These are phyloP conservation scores for Xylaria sp. DNA, from an alignment of 2,329 filamentous ascomycete species.

Conservation along the genomic window DNA sequence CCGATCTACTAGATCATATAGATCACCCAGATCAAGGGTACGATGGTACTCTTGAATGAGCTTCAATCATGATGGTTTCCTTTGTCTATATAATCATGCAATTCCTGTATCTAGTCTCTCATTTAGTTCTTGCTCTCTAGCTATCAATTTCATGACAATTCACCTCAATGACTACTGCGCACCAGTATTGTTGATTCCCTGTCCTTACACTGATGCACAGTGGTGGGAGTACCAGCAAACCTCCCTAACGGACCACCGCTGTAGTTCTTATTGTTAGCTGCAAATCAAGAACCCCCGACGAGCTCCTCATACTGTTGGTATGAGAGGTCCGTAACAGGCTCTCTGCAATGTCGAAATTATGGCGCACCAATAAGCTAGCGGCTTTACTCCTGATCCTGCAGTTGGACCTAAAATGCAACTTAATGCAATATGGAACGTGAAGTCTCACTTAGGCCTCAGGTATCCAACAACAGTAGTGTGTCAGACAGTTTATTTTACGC, in stretches of 20 bases:
- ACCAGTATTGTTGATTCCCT: too few relatives aligned
- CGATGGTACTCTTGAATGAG: too few relatives aligned
- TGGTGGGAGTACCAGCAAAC: constrained; percentile 5
- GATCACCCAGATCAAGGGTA: background rate
- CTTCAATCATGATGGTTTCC: background rate
- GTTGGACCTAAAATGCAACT: too few relatives aligned
- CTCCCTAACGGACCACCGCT: constrained; percentile 1
- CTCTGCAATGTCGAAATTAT: too few relatives aligned
- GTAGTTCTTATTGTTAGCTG: background rate
- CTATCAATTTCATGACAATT: constrained; percentile 15
- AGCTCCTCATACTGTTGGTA: background rate
- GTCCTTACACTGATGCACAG: background rate
- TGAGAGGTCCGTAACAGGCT: background rate
- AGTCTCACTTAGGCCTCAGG: too few relatives aligned
- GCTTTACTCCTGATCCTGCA: too few relatives aligned
- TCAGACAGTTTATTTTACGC: too few relatives aligned
- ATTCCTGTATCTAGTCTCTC: constrained; percentile 6
- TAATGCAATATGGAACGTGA: too few relatives aligned
- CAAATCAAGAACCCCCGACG: background rate
- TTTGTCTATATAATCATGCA: constrained; percentile 8
- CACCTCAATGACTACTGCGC: constrained; percentile 4
- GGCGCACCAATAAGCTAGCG: too few relatives aligned
- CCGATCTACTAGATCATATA: background rate
- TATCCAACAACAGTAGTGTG: too few relatives aligned
- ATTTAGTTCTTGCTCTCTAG: constrained; percentile 1